phyloP scores from a whole-genome alignment of 148 eudicot genomes.

The Vaccinium macrocarpon region DNA sequence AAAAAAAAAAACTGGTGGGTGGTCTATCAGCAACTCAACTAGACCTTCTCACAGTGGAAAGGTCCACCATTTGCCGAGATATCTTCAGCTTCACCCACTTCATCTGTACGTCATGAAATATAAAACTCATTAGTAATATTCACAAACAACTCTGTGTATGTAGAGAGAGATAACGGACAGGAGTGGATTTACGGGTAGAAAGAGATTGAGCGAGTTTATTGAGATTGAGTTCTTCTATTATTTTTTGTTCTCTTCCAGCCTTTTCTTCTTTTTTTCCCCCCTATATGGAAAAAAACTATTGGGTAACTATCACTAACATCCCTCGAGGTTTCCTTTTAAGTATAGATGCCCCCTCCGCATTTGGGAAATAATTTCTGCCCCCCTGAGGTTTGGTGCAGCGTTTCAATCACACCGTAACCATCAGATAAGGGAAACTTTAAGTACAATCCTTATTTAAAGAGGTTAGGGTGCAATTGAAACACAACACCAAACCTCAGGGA shows the following conservation, averaged over 20 bases:
- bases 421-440: no score
- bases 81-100: constrained; percentile 33
- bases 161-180: constrained; percentile 19
- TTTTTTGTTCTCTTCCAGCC: constrained; percentile 72
- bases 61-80: constrained; percentile 26
- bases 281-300: no score
- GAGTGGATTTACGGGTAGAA: constrained; percentile 31
- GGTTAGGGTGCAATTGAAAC: no score
- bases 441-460: no score
- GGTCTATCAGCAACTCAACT: constrained; percentile 60
- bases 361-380: no score
- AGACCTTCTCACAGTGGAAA: constrained; percentile 48
- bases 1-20: constrained; percentile 26
- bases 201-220: constrained; percentile 45
- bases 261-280: constrained; percentile 6
- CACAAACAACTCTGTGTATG: no score
- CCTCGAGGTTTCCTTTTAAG: no score
- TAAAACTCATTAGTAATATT: background rate
- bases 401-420: no score
- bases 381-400: no score
- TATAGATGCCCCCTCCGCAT: no score
- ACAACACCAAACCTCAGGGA: no score
- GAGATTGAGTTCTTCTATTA: constrained; percentile 64
- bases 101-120: constrained; percentile 24
- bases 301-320: no score